phyloP scores from a whole-genome alignment of 768 basidiomycete genomes.

The Dictyophora rubrovolvata region DNA sequence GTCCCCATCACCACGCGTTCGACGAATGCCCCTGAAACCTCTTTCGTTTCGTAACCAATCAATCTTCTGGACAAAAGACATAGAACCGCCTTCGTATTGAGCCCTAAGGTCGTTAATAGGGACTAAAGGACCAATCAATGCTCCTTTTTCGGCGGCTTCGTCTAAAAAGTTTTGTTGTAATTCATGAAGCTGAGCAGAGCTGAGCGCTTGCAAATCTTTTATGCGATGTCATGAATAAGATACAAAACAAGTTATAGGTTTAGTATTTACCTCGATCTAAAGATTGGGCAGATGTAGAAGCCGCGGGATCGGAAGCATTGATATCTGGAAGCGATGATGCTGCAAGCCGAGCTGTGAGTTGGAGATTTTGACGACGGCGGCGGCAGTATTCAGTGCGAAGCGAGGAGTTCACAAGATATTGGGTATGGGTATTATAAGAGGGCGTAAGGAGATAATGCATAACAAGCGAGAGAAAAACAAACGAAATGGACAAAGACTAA shows the following conservation, averaged over 20 bases:
- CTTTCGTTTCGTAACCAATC: constrained; percentile 45
- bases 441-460: constrained; percentile 8
- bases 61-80: constrained; percentile 62
- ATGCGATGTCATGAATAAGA: not conserved
- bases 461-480: constrained; percentile 1
- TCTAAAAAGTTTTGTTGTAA: constrained; percentile 28
- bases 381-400: constrained; percentile 3
- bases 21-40: constrained; percentile 58
- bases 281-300: not conserved
- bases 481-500: constrained; percentile 4
- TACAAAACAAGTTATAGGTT: not conserved
- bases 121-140: constrained; percentile 44
- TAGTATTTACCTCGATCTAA: not conserved
- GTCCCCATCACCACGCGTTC: constrained; percentile 67
- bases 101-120: constrained; percentile 45
- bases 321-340: not conserved
- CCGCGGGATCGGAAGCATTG: not conserved
- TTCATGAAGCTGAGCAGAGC: constrained; percentile 5
- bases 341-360: constrained; percentile 4
- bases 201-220: constrained; percentile 6
- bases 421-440: not conserved
- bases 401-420: not conserved
- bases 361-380: constrained; percentile 5
- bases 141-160: constrained; percentile 28
- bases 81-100: constrained; percentile 57